Evolutionary conservation across 306 rosid species (phyloP), one percentile per base, ranked within the genome.

Genomic region (Argentina anserina): DNA sequence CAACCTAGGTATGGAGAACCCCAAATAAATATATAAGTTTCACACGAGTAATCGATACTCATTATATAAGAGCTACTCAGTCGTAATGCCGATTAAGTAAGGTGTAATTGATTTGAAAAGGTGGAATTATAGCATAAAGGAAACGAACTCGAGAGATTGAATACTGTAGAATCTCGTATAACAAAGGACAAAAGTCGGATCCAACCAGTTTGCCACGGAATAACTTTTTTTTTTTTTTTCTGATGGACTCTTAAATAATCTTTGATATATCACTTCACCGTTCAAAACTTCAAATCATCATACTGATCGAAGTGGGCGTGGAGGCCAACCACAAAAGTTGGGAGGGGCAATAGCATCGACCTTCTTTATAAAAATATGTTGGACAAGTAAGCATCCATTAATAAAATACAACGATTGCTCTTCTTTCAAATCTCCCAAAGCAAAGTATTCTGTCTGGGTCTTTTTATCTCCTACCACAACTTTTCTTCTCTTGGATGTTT

Each of bases 301-400:
- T 31, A 61, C 33, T 17, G 42, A 9, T 36, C 3, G 5, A 1
- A 36, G 20, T 53, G 64, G 37, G 26, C 46, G 53, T 25, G 53
- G 74, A 70, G 66, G 55, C 53, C n/a, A 53, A 56, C 53, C 67
- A 40, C n/a, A 17, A 40, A 71, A 55, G 41, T 71, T 40, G 53
- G 7, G n/a, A 14, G 75, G 52, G 53, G 14, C 49, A 59, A 3
- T 17, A 5, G 37, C 49, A 37, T 37, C 39, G 2, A 56, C 15
- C n/a, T 50, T 25, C 50, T 37, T 53, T 52, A 14, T 23, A 56
- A 21, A 60, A 31, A 46, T 31, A 60, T 31, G 60, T 33, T 46
- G 26, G 60, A 45, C 74, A 36, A 23, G 74, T 25, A 70, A 28
- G 65, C 74, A 70, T 58, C 75, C 75, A 71, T 28, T 71, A 3